These are phyloP conservation scores for Mycena alexandri DNA, from an alignment of 768 basidiomycete genomes.

Conservation along the genomic window DNA sequence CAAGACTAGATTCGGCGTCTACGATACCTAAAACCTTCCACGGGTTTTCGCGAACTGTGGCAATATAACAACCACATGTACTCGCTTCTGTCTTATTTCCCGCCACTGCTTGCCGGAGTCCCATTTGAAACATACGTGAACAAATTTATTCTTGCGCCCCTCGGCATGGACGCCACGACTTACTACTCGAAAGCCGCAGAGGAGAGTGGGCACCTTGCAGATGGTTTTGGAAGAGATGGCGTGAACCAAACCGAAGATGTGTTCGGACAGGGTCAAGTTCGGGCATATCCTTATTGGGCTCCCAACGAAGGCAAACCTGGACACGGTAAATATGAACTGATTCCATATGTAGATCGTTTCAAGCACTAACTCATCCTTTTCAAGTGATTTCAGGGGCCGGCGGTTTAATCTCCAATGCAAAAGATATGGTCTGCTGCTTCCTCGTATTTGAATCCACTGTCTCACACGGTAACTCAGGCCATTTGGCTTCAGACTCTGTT, in stretches of 20 bases:
- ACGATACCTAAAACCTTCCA: constrained; percentile 41
- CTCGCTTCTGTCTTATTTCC: constrained; percentile 42
- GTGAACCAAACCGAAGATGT: constrained; percentile 28
- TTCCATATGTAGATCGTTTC: neutral
- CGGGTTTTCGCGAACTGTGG: constrained; percentile 42
- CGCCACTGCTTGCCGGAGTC: constrained; percentile 30
- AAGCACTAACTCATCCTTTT: too few relatives aligned
- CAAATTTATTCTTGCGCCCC: constrained; percentile 34
- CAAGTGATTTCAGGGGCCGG: constrained; percentile 30
- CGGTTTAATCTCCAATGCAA: constrained; percentile 40
- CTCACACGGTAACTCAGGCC: neutral
- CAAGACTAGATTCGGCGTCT: constrained; percentile 35
- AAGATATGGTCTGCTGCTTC: constrained; percentile 35
- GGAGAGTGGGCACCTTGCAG: constrained; percentile 27
- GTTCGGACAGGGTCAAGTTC: constrained; percentile 20
- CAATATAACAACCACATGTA: constrained; percentile 48
- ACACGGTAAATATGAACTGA: neutral
- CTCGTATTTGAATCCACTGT: neutral
- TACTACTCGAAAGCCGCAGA: constrained; percentile 27
- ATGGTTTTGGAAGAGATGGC: constrained; percentile 25
- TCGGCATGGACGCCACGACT: constrained; percentile 37
- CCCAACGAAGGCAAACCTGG: constrained; percentile 7
- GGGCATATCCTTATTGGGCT: constrained; percentile 22
- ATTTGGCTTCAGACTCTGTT: constrained; percentile 40
- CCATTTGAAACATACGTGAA: constrained; percentile 37